Evolutionary conservation across 116 monocot species (phyloP).

Genomic region (Trichopus zeylanicus): DNA sequence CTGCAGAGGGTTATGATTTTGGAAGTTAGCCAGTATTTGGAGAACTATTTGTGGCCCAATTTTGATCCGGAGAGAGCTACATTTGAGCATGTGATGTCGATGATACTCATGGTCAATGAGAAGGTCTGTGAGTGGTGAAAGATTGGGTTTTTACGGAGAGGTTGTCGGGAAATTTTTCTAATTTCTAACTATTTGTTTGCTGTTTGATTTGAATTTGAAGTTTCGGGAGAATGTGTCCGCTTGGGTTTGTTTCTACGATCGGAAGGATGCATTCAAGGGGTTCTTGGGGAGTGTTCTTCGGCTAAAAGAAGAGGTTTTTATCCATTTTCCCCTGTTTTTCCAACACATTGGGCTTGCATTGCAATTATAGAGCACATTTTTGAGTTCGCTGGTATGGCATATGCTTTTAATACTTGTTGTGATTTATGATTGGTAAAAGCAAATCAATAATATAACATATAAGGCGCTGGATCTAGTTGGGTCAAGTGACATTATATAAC

Average conservation of each 20-base stretch:
- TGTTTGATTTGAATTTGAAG: conserved; percentile 21
- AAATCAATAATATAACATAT: no score
- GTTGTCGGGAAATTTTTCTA: no score
- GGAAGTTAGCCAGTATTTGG: conserved; percentile 97
- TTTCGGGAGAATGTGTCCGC: conserved; percentile 98
- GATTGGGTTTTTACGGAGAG: not conserved
- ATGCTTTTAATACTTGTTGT: not conserved
- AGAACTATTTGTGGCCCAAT: conserved; percentile 96
- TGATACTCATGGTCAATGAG: conserved; percentile 97
- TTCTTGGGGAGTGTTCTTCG: conserved; percentile 78
- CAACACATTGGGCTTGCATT: no score
- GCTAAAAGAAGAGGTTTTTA: no score
- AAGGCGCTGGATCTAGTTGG: not conserved
- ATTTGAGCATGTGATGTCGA: conserved; percentile 98
- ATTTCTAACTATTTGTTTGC: not conserved
- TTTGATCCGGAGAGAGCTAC: conserved; percentile 64
- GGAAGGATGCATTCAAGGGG: conserved; percentile 71
- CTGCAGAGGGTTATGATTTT: conserved; percentile 93
- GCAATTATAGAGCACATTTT: not conserved
- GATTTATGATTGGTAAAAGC: no score
- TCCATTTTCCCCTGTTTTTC: no score
- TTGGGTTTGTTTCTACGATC: conserved; percentile 87
- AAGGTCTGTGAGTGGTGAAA: conserved; percentile 40
- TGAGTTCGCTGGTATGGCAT: not conserved
- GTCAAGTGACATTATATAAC: not conserved